Percentiles rank a stretch among this genome's conserved stretches.
phyloP scores from a whole-genome alignment of 768 basidiomycete species.

The Boletus pseudopeckii region DNA sequence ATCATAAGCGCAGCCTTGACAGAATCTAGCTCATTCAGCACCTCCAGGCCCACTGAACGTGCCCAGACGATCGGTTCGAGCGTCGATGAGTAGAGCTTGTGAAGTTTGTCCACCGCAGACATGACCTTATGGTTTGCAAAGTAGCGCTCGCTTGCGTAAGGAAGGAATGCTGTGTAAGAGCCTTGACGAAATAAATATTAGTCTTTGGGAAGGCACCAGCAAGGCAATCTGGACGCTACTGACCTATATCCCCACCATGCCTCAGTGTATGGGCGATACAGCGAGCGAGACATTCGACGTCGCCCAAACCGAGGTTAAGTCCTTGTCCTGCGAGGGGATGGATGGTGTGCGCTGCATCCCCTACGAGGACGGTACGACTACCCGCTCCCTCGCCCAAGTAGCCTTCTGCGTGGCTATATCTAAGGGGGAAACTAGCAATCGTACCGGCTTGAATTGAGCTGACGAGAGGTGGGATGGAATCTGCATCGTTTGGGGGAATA shows the following conservation, averaged over 20 bases:
- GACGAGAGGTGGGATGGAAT: conserved; percentile 72
- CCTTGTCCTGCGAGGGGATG: conserved; percentile 98
- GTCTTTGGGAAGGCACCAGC: neutral
- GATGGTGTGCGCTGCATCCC: conserved; percentile 93
- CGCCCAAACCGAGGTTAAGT: conserved; percentile 88
- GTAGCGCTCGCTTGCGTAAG: conserved; percentile 81
- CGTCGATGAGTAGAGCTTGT: conserved; percentile 77
- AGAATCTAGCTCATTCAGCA: conserved; percentile 83
- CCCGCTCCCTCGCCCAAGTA: conserved; percentile 76
- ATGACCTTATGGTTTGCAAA: conserved; percentile 83
- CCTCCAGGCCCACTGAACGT: conserved; percentile 82
- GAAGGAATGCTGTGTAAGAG: conserved; percentile 66
- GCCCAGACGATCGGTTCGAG: conserved; percentile 76
- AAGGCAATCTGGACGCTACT: conserved; percentile 17
- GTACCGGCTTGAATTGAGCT: conserved; percentile 65
- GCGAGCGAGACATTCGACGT: conserved; percentile 69
- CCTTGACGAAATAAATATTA: conserved; percentile 39
- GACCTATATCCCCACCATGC: conserved; percentile 82
- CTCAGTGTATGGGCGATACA: conserved; percentile 56
- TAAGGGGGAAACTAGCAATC: conserved; percentile 86
- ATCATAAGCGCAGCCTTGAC: conserved; percentile 85
- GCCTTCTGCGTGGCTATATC: conserved; percentile 78
- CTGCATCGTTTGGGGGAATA: conserved; percentile 59
- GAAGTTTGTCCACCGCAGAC: conserved; percentile 83
- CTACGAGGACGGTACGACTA: conserved; percentile 79